Base-by-base conservation (phyloP, 1,139 yeast species). In the Hansenula sp. region DNA sequence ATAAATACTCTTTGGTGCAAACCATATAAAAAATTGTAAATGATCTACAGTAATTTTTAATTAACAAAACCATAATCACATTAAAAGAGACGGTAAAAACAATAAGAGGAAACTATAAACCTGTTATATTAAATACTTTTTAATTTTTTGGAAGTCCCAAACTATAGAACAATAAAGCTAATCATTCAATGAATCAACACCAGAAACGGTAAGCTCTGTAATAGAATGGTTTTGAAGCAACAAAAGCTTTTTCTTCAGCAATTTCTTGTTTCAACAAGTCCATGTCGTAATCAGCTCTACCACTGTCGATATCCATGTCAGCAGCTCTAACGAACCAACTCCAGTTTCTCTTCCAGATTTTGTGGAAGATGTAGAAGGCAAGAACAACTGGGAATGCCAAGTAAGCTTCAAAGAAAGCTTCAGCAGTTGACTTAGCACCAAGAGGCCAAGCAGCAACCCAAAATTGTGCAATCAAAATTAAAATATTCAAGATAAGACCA, bases 401-500 rank as follows among this genome's bases (percentile, higher is more conserved):
- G 61, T 78, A 81, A 39, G 73, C 67, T 55, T 68, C 62, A 62
- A 81, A 80, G 69, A 81, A 81, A 36, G 52, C 65, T 34, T 60
- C 57, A 26, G 82, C 82, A 57, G 65, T 67, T 11, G 55, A 38
- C 25, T 46, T 43, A 2, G 58, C 71, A 26, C 80, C 82, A 43
- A 80, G 59, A 48, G 88, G 89, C 66, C 69, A 78, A 38, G 80
- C 65, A 14, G 86, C 84, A 49, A 78, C 69, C 86, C 86, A 81
- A 60, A 76, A 75, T 50, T 75, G 76, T 13, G 77, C 79, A 40
- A 74, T 60, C 13, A 76, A 55, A 17, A 78, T 75, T 42, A 76
- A 59, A 13, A 68, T 42, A 55, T 69, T 69, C 47, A 75, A 59
- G 12, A 61, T 20, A 2, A 68, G 63, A 17, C 78, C 76, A 46